Conservation (phyloP, 2,329 filamentous ascomycete genomes). For the Venturia nashicola region DNA sequence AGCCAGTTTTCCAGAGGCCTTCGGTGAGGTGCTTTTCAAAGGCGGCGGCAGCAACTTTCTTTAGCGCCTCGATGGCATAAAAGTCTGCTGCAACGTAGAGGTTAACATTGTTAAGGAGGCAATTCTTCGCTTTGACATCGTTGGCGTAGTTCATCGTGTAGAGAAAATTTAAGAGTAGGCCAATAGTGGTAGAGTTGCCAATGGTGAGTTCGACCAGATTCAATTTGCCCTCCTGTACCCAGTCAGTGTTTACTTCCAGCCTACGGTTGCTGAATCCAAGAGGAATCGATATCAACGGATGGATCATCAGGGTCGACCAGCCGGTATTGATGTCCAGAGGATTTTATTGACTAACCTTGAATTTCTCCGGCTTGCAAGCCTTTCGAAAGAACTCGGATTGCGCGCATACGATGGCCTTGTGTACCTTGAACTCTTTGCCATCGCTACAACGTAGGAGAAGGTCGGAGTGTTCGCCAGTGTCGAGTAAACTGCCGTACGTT, state of each 20-base stretch:
- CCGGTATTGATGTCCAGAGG: not conserved
- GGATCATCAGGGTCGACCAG: too few relatives aligned
- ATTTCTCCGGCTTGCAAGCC: not conserved
- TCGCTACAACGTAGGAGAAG: constrained; percentile 11
- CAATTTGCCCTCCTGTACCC: not conserved
- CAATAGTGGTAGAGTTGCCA: not conserved
- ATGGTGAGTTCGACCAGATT: not conserved
- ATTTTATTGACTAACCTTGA: not conserved
- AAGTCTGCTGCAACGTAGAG: not conserved
- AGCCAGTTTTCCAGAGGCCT: not conserved
- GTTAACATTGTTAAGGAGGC: not conserved
- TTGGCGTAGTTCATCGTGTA: not conserved
- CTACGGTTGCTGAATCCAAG: not conserved
- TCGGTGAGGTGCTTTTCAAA: not conserved
- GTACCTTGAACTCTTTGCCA: constrained; percentile 11
- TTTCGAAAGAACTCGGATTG: not conserved
- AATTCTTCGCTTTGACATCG: not conserved
- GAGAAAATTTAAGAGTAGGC: not conserved
- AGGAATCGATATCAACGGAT: not conserved
- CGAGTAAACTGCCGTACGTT: not conserved
- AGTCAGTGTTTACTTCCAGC: not conserved
- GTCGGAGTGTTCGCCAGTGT: constrained; percentile 10
- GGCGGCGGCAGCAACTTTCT: not conserved
- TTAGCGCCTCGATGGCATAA: not conserved
- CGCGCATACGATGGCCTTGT: constrained; percentile 13